Percentiles rank a stretch among this genome's conserved stretches.
These are phyloP conservation scores for Oemleria cerasiformis DNA, from an alignment of 306 rosid species.

Conservation along the genomic window DNA sequence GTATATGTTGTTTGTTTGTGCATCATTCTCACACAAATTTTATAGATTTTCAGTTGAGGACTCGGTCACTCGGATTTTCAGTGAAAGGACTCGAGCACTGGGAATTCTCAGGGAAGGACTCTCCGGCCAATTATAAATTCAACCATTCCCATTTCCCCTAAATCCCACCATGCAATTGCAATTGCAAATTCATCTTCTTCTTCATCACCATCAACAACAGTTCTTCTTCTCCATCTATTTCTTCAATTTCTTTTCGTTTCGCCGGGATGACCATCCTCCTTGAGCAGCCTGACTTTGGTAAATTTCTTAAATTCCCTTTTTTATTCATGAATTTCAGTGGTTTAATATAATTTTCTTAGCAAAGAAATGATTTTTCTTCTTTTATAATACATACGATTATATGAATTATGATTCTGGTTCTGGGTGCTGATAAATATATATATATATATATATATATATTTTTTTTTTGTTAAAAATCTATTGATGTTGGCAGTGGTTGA, in stretches of 20 bases:
- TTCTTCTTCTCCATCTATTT: neutral
- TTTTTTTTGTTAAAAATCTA: neutral
- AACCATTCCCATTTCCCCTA: neutral
- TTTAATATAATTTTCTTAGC: too few species aligned
- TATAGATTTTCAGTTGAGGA: slow-evolving; percentile 10
- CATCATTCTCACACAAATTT: neutral
- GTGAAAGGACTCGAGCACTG: slow-evolving; percentile 52
- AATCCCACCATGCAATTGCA: neutral
- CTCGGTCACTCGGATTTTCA: slow-evolving; percentile 37
- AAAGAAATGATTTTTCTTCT: too few species aligned
- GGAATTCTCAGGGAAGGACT: slow-evolving; percentile 76
- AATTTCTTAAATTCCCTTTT: neutral
- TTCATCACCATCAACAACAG: neutral
- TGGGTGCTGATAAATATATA: neutral
- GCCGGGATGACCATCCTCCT: slow-evolving; percentile 51
- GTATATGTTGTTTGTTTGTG: neutral
- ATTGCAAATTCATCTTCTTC: neutral
- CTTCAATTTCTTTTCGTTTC: neutral
- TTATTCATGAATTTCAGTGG: neutral
- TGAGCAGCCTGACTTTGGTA: slow-evolving; percentile 44
- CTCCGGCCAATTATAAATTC: slow-evolving; percentile 66
- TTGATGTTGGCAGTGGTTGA: slow-evolving; percentile 26
- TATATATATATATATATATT: too few species aligned
- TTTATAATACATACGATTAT: too few species aligned
- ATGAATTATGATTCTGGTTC: neutral